phyloP scores from a whole-genome alignment of 1,284 basidiomycete species.

The Microbotryum scabiosae region DNA sequence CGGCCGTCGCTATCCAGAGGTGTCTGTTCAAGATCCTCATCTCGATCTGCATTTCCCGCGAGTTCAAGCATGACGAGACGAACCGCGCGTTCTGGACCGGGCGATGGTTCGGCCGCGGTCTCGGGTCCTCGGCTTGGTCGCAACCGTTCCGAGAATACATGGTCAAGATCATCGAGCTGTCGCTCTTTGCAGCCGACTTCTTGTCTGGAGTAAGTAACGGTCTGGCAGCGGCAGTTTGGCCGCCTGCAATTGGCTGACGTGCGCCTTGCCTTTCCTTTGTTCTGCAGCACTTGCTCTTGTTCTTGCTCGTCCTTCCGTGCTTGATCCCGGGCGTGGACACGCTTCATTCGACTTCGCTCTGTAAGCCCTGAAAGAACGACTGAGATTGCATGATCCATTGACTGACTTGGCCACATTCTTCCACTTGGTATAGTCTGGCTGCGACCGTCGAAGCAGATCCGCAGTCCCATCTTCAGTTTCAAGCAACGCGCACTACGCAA shows the following conservation, averaged over 20 bases:
- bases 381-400: conserved; percentile 41
- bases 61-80: conserved; percentile 96
- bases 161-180: conserved; percentile 96
- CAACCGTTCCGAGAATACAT: conserved; percentile 90
- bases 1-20: conserved; percentile 59
- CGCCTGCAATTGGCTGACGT: background rate
- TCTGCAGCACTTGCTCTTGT: conserved; percentile 53
- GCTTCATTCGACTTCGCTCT: conserved; percentile 76
- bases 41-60: conserved; percentile 80
- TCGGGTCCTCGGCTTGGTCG: conserved; percentile 77
- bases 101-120: conserved; percentile 83
- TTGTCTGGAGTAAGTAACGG: conserved; percentile 41
- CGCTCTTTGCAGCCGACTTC: conserved; percentile 81
- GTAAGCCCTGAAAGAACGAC: conserved; percentile 50
- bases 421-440: conserved; percentile 57
- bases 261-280: background rate
- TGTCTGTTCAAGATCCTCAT: conserved; percentile 87
- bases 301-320: conserved; percentile 68
- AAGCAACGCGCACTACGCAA: conserved; percentile 12
- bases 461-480: conserved; percentile 72
- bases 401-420: conserved; percentile 29
- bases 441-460: conserved; percentile 79
- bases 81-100: conserved; percentile 98
- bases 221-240: background rate
- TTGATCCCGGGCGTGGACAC: conserved; percentile 80